Evolutionary conservation across 2,329 filamentous ascomycete species (phyloP).

Genomic region (Fusarium sp.): DNA sequence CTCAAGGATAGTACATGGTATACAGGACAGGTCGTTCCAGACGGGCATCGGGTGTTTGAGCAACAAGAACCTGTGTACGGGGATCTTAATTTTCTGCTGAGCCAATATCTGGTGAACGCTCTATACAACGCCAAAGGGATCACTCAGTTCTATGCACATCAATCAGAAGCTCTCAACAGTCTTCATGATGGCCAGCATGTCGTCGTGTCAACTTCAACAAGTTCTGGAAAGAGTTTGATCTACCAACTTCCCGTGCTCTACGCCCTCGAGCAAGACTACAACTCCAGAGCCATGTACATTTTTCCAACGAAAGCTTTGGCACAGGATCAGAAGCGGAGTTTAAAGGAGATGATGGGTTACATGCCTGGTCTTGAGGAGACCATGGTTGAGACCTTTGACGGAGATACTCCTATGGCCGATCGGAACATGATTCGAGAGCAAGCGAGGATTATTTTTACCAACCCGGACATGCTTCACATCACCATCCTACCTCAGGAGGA

Average conservation of each 20-base stretch:
- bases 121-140: conserved; percentile 93
- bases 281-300: conserved; percentile 93
- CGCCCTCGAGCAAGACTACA: conserved; percentile 80
- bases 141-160: conserved; percentile 87
- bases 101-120: conserved; percentile 93
- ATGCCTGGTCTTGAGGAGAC: conserved; percentile 80
- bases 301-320: conserved; percentile 97
- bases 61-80: conserved; percentile 84
- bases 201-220: conserved; percentile 93
- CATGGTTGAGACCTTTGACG: conserved; percentile 93
- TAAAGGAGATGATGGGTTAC: conserved; percentile 85
- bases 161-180: conserved; percentile 92
- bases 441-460: conserved; percentile 94
- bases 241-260: conserved; percentile 95
- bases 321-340: conserved; percentile 89
- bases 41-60: conserved; percentile 92
- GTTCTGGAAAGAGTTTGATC: conserved; percentile 97
- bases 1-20: conserved; percentile 89
- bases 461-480: conserved; percentile 97
- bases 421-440: conserved; percentile 86
- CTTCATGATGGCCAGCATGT: conserved; percentile 85
- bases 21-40: conserved; percentile 89
- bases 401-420: conserved; percentile 86
- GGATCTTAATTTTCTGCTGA: conserved; percentile 85
- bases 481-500: conserved; percentile 94